Conservation (phyloP, 192 early-diverging fungal species). For the Linderina pennispora region DNA sequence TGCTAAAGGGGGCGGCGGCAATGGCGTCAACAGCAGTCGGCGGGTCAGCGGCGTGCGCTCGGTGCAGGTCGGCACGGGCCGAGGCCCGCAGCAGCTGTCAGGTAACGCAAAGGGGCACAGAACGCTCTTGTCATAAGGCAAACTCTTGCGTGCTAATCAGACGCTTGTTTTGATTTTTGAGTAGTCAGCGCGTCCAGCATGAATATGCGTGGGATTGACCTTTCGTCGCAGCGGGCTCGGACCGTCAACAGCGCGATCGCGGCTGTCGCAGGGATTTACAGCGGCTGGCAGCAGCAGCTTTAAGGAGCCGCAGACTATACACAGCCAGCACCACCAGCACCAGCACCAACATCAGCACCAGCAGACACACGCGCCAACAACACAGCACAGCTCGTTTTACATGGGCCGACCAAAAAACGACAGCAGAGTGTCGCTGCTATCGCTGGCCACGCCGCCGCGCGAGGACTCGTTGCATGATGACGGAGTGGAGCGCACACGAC, state of each 20-base stretch:
- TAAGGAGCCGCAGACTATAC: slow-evolving; percentile 21
- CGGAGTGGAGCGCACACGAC: slow-evolving; percentile 5
- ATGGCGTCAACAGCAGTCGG: slow-evolving; percentile 2
- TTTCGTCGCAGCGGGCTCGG: slow-evolving; percentile 17
- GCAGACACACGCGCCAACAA: no score
- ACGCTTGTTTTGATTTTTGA: neutral
- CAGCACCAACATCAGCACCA: no score
- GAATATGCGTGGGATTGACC: slow-evolving; percentile 15
- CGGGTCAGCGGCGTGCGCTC: slow-evolving; percentile 14
- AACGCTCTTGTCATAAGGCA: no score
- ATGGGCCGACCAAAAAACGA: slow-evolving; percentile 4
- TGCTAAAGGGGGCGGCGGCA: slow-evolving; percentile 2
- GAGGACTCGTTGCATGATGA: slow-evolving; percentile 7
- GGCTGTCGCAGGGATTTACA: slow-evolving; percentile 25
- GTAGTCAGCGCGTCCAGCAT: slow-evolving; percentile 8
- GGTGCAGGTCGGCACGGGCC: slow-evolving; percentile 12
- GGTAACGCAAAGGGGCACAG: no score
- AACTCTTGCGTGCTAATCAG: no score
- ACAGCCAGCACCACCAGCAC: slow-evolving; percentile 12
- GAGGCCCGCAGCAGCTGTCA: slow-evolving; percentile 21
- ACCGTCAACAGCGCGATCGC: slow-evolving; percentile 34
- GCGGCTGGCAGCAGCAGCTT: slow-evolving; percentile 11
- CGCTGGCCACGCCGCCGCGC: slow-evolving; percentile 18
- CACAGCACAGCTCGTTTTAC: neutral
- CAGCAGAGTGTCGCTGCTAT: slow-evolving; percentile 38